phyloP scores from a whole-genome alignment of 1,284 basidiomycete genomes.

The Fistulinella cinereoalba region DNA sequence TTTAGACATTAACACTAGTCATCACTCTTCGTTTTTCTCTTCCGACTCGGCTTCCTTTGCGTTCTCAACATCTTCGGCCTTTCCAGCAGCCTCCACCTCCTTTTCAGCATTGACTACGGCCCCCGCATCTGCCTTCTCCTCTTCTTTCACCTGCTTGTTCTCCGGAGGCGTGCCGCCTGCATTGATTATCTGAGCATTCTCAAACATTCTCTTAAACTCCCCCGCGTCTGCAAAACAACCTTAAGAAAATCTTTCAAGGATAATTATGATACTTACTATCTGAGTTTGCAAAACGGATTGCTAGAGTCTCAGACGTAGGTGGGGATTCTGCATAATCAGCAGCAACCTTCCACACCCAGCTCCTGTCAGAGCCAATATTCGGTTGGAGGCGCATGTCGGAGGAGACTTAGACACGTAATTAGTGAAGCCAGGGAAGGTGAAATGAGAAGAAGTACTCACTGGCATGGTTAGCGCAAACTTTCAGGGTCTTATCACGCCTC shows the following conservation, averaged over 20 bases:
- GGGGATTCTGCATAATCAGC: slow-evolving; percentile 94
- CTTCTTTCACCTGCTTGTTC: slow-evolving; percentile 31
- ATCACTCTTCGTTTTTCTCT: slow-evolving; percentile 29
- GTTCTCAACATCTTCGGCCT: slow-evolving; percentile 30
- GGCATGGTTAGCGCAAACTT: slow-evolving; percentile 98
- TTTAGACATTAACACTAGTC: background rate
- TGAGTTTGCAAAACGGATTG: slow-evolving; percentile 96
- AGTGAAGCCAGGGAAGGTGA: background rate
- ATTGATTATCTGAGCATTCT: slow-evolving; percentile 79
- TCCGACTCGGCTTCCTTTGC: slow-evolving; percentile 23
- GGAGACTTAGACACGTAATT: slow-evolving; percentile 55
- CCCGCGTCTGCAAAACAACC: slow-evolving; percentile 62
- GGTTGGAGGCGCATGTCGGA: slow-evolving; percentile 93
- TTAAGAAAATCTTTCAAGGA: background rate
- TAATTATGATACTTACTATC: slow-evolving; percentile 71
- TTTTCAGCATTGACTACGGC: slow-evolving; percentile 9
- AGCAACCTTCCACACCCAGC: slow-evolving; percentile 98
- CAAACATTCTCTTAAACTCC: slow-evolving; percentile 86
- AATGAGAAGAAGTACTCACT: slow-evolving; percentile 54
- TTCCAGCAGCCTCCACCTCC: slow-evolving; percentile 31
- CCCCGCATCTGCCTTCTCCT: slow-evolving; percentile 25
- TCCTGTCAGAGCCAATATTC: slow-evolving; percentile 98
- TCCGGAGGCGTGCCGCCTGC: slow-evolving; percentile 34
- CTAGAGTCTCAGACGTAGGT: slow-evolving; percentile 90
- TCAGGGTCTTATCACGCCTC: slow-evolving; percentile 99